Evolutionary conservation across 352 stramenopile genomes (phyloP).

Genomic region (Thraustochytrium striatum): DNA sequence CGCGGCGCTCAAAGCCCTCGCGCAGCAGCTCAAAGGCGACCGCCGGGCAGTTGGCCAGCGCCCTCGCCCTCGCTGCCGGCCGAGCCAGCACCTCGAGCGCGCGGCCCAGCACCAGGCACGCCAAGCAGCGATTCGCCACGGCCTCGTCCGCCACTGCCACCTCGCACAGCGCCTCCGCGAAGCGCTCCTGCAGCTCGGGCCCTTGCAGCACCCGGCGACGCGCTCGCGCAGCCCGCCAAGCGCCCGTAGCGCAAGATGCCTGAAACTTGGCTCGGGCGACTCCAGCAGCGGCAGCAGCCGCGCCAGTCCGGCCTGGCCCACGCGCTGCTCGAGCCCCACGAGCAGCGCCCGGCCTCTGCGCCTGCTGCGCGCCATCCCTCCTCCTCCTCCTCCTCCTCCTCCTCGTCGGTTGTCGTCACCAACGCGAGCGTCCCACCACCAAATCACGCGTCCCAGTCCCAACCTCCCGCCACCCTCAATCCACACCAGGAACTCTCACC

Average conservation of each 20-base stretch:
- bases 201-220: not conserved
- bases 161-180: not conserved
- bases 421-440: not conserved
- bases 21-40: not conserved
- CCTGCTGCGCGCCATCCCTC: not conserved
- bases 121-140: not conserved
- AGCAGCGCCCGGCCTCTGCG: not conserved
- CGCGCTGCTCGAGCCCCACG: not conserved
- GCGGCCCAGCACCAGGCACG: constrained; percentile 1
- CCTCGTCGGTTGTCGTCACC: not conserved
- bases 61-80: not conserved
- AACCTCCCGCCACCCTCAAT: not conserved
- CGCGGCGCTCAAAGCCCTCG: not conserved
- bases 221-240: not conserved
- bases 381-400: not conserved
- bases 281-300: not conserved
- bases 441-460: not conserved
- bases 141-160: not conserved
- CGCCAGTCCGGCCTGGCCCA: not conserved
- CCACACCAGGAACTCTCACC: too few relatives aligned
- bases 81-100: not conserved
- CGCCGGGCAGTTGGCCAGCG: not conserved
- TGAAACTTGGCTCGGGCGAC: constrained; percentile 9
- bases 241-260: not conserved
- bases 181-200: not conserved